Percentiles rank a stretch among this genome's conserved stretches.
Conservation (phyloP, 345 rosid species). For the Bretschneidera sinensis region DNA sequence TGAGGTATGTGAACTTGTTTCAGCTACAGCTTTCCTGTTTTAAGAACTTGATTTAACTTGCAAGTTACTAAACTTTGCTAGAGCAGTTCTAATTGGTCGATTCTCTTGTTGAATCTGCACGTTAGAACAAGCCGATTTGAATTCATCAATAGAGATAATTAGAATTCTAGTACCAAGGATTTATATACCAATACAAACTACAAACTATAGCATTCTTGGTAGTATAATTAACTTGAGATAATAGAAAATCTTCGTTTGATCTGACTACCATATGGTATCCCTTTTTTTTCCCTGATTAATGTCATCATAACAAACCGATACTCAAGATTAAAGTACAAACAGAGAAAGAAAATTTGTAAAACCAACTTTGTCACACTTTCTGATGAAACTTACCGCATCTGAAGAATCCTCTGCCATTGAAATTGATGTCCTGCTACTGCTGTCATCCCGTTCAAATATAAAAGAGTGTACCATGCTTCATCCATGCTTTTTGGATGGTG, state of each 20-base stretch:
- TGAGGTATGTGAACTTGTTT: slow-evolving; percentile 40
- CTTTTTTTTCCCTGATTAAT: too few species aligned
- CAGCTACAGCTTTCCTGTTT: slow-evolving; percentile 23
- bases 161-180: too few species aligned
- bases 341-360: too few species aligned
- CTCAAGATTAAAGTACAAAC: too few species aligned
- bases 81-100: slow-evolving; percentile 36
- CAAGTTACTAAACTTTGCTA: slow-evolving; percentile 53
- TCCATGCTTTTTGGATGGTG: slow-evolving; percentile 56
- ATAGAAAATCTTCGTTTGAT: too few species aligned
- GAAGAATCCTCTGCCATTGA: slow-evolving; percentile 50
- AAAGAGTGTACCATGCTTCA: slow-evolving; percentile 55
- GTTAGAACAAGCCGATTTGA: not conserved
- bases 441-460: slow-evolving; percentile 79
- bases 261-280: too few species aligned
- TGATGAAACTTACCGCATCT: slow-evolving; percentile 42
- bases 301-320: not conserved
- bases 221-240: too few species aligned
- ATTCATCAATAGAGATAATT: not conserved
- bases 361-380: not conserved
- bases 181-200: too few species aligned
- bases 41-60: slow-evolving; percentile 45
- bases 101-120: slow-evolving; percentile 53
- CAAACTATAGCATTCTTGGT: too few species aligned
- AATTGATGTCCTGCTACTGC: slow-evolving; percentile 45